Percentiles rank a stretch among this genome's conserved stretches.
Evolutionary conservation across 2,329 filamentous ascomycete genomes (phyloP).

Genomic region (Neofusicoccum laricinum): DNA sequence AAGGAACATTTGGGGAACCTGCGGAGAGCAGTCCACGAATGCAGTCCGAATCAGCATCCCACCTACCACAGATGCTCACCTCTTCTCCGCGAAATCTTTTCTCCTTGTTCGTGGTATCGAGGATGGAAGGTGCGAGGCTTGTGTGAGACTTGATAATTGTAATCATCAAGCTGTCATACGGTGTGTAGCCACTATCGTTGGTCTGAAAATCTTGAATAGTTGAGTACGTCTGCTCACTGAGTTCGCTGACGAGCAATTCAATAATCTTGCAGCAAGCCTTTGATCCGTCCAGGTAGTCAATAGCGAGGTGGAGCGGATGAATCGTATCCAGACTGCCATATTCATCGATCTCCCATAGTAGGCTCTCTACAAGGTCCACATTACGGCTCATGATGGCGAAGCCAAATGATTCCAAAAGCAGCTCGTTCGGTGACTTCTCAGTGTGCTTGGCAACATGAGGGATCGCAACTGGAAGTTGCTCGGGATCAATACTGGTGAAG

Average conservation of each 20-base stretch:
- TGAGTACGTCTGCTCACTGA: too few relatives aligned
- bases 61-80: constrained; percentile 42
- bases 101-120: constrained; percentile 26
- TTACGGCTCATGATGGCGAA: constrained; percentile 25
- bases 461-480: constrained; percentile 18
- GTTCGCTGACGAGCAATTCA: too few relatives aligned
- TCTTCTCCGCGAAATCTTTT: constrained; percentile 39
- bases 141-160: constrained; percentile 39
- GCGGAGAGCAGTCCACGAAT: constrained; percentile 28
- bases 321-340: too few relatives aligned
- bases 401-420: constrained; percentile 20
- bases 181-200: constrained; percentile 37
- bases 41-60: constrained; percentile 40
- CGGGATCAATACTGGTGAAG: constrained; percentile 25
- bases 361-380: constrained; percentile 10
- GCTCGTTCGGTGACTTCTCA: constrained; percentile 19
- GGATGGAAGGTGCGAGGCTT: constrained; percentile 22
- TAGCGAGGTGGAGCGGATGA: neutral
- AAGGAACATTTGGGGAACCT: constrained; percentile 30
- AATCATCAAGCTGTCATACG: constrained; percentile 40
- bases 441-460: neutral
- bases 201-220: too few relatives aligned
- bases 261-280: neutral
- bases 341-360: too few relatives aligned
- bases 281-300: neutral